Evolutionary conservation across 371 early-diverging fungal species (phyloP), one percentile per base, ranked within the genome.

Genomic region (Mucor piriformis): DNA sequence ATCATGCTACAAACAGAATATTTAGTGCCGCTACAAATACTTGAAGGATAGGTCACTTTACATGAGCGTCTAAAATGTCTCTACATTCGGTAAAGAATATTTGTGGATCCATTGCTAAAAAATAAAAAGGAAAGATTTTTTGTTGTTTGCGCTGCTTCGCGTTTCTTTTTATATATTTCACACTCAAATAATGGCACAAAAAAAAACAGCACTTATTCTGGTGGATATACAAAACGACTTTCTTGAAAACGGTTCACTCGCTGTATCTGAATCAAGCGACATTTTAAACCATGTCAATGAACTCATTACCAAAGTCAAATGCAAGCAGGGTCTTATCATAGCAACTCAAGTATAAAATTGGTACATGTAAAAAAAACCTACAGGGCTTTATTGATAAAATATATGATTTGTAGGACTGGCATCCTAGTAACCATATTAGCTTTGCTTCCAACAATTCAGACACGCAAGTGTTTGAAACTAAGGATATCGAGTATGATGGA

Each of bases 181-280:
- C 16, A n/a, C 6, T 1, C 16, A n/a, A 16, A 16, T 34, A 16
- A 11, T 0, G 12, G 5, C 29, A n/a, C 18, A 48, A 25, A 40
- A 59, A 43, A 66, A 66, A 38, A 47, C 50, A 42, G 79, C 79
- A 1, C 61, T 79, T 20, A 54, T 79, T 23, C 24, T 79, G 20
- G 76, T 79, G 2, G 79, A 79, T 54, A 63, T 79, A 37, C 79
- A 79, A 38, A 60, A 76, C 44, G 79, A 79, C 52, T 79, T 79
- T 46, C 54, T 79, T 15, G 76, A 79, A 46, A 35, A 50, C 0
- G 79, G 79, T 1, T 66, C 76, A 23, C 50, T 79, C 5, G 64
- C 70, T 12, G 74, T 79, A 33, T 55, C 70, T 16, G 33, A 68
- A 4, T 72, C 74, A 15, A 62, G 64, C 0, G 25, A 57, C 12